phyloP scores from a whole-genome alignment of 176 grass and related monocot species.

The Tuctoria greenei region DNA sequence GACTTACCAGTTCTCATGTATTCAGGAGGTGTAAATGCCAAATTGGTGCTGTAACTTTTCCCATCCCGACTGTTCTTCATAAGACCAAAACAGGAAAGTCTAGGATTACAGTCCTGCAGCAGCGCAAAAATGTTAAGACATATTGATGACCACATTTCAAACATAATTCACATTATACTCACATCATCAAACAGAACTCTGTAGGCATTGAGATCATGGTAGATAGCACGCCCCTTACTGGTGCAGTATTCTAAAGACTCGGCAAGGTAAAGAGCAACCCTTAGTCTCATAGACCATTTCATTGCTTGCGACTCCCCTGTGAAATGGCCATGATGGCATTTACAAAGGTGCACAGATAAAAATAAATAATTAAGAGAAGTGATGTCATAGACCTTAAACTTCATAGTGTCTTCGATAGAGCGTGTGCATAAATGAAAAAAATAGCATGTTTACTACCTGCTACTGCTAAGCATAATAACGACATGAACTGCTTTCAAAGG shows the following conservation, averaged over 20 bases:
- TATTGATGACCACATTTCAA: constrained; percentile 10
- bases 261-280: constrained; percentile 84
- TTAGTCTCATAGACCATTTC: constrained; percentile 99
- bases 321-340: constrained; percentile 22
- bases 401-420: background rate
- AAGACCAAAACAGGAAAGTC: constrained; percentile 98
- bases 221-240: constrained; percentile 77
- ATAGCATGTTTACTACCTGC: background rate
- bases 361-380: background rate
- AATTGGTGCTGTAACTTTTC: constrained; percentile 99
- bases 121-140: constrained; percentile 31
- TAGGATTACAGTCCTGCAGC: constrained; percentile 88
- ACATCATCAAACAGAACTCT: constrained; percentile 97
- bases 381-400: background rate
- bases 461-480: constrained; percentile 11
- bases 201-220: constrained; percentile 99
- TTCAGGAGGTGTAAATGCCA: constrained; percentile 97
- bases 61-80: constrained; percentile 99
- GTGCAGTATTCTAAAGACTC: constrained; percentile 96
- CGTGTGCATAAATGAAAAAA: background rate
- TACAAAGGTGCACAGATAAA: background rate
- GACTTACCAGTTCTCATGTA: constrained; percentile 92
- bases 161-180: constrained; percentile 38
- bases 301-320: constrained; percentile 95
- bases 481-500: background rate